Base-by-base conservation (phyloP, 208 protist genomes). In the Leishmania guyanensis region DNA sequence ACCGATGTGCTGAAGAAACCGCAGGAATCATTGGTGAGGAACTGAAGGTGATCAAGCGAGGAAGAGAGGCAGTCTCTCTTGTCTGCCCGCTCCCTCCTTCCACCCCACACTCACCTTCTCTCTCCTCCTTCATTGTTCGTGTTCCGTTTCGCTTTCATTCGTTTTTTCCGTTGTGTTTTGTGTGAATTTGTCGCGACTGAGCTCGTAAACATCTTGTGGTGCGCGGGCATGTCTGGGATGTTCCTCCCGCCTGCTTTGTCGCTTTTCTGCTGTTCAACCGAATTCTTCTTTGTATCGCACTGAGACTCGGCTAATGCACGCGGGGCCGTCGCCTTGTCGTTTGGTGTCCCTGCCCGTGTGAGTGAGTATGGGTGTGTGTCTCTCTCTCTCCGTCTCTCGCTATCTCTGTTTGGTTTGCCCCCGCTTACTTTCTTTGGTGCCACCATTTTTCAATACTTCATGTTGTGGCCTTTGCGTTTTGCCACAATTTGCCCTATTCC, bases 111-210 rank as follows among this genome's bases (percentile, higher is more conserved):
- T 33, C 56, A 0, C 58, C 22, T 22, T 29, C 17, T 39, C 65
- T 51, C 58, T 60, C 54, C 60, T 20, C 50, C 54, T 54, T 60
- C 48, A 53, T 1, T 50, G 48, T 71, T 53, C 26, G 39, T 43
- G 26, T 72, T 36, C 33, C 46, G 69, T 80, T 48, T 71, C 50
- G 48, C 78, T 79, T 62, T 73, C 75, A 33, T 80, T 71, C 64
- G 79, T 33, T 75, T 83, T 78, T 77, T 48, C 66, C 36, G 78
- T n/a, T 79, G 5, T 75, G 29, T 17, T 33, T 14, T 26, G 51
- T 46, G 29, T 0, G 22, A 81, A 51, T 6, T 64, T 69, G 46
- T 64, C 39, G 39, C 39, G 39, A 43, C 39, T 43, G 39, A 43
- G 39, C 39, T 43, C 39, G 39, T 43, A 73, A 73, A 50, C 16